Evolutionary conservation across 2,329 filamentous ascomycete genomes (phyloP), one percentile per base, ranked within the genome.

Genomic region (Pyrenophora seminiperda): DNA sequence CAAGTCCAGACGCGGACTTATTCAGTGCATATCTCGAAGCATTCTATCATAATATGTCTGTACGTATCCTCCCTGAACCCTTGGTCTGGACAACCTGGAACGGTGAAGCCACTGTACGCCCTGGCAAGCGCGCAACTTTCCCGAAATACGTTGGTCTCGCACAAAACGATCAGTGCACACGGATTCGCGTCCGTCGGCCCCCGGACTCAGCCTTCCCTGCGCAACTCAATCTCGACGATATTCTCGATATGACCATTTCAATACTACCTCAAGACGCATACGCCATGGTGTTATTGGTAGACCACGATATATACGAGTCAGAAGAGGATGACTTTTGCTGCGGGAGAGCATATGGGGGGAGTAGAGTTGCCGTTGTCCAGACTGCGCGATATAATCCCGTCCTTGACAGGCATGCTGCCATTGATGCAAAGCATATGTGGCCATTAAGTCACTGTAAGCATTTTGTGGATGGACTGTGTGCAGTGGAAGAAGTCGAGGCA

Each of bases 311-410:
- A 11, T 88, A 84, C 61, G 84, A 88, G 58, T 79, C 79, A 41
- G 82, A 86, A 0, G 81, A 87, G 0, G 86, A 89, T 51, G 80
- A 84, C 15, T 90, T 88, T 60, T 83, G 81, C 44, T 87, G 85
- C 53, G 86, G 86, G 0, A 73, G 85, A 20, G 85, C 86, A 0
- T 90, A 85, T 63, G 86, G 86, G 0, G 83, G 79, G 0, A 84
- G 81, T 49, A 76, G 86, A 4, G 79, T 89, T 1, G 79, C 80
- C 0, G 79, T 88, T 1, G 82, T 90, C 0, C 84, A 81, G 0
- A 79, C 75, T 0, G 84, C 86, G 7, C 74, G 86, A 19, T 88
- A 89, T 54, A 75, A 83, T 38, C 86, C 86, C 0, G 20, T 20
- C 0, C 62, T 81, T 1, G 76, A 81, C 55, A 32, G 38, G 0